These are phyloP conservation scores for Cyberlindnera sargentensis DNA, from an alignment of 805 yeast genomes.

Conservation along the genomic window DNA sequence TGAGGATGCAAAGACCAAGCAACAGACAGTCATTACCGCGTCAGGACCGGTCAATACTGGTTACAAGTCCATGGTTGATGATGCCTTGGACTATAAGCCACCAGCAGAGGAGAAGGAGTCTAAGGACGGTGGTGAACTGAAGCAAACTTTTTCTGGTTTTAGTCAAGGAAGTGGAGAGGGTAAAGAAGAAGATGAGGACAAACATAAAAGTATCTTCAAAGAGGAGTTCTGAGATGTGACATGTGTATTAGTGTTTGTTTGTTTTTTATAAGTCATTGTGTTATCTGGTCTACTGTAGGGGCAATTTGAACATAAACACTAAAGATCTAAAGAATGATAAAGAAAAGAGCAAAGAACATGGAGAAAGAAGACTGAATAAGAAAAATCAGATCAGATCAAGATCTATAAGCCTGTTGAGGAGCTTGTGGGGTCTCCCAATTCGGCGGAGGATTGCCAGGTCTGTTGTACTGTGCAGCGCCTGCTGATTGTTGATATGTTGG, in stretches of 20 bases:
- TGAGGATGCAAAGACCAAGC: slow-evolving; percentile 2
- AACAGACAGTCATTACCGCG: neutral
- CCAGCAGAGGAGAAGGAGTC: slow-evolving; percentile 4
- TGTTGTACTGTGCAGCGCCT: no score
- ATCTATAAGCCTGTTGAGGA: neutral
- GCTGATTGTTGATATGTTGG: slow-evolving; percentile 5
- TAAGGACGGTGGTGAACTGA: slow-evolving; percentile 19
- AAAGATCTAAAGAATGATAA: no score
- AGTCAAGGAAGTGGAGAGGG: slow-evolving; percentile 37
- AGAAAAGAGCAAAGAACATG: no score
- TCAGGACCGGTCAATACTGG: slow-evolving; percentile 1
- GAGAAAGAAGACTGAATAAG: no score
- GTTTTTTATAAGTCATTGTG: neutral
- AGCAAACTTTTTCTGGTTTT: slow-evolving; percentile 35
- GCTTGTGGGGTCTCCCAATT: neutral
- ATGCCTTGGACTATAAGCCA: slow-evolving; percentile 12
- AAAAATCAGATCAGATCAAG: no score
- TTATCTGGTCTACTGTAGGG: no score
- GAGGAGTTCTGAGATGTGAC: slow-evolving; percentile 15
- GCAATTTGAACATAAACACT: no score
- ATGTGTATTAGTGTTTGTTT: neutral
- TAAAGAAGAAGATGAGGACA: slow-evolving; percentile 16
- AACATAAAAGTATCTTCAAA: slow-evolving; percentile 23
- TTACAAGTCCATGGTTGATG: slow-evolving; percentile 18
- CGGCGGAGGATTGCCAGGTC: no score